Percentiles rank a stretch among this genome's conserved stretches.
Conservation (phyloP, 169 alveolate species). For the Theileria equi region DNA sequence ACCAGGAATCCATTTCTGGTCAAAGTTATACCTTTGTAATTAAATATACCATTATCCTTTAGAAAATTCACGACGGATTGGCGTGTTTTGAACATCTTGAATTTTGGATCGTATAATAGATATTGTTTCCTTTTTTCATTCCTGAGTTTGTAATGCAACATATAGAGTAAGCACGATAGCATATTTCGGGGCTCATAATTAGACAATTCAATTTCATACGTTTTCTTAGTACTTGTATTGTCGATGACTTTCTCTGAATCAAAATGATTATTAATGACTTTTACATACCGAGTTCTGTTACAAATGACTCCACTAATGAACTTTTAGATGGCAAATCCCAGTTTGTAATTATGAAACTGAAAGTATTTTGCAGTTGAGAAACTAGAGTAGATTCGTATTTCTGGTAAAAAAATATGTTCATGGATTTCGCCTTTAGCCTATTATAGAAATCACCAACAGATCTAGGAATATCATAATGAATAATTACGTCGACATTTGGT, state of each 20-base stretch:
- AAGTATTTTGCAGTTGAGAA: constrained; percentile 48
- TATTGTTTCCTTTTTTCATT: constrained; percentile 37
- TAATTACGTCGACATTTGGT: constrained; percentile 36
- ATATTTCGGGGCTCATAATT: not conserved
- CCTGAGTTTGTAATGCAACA: constrained; percentile 26
- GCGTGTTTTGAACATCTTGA: constrained; percentile 41
- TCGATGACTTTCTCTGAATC: not conserved
- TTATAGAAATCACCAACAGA: constrained; percentile 2
- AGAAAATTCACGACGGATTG: constrained; percentile 31
- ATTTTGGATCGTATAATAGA: constrained; percentile 52
- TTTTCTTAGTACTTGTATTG: not conserved
- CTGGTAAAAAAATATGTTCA: constrained; percentile 38
- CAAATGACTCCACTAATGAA: constrained; percentile 14
- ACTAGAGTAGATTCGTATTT: constrained; percentile 15
- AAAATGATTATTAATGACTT: not conserved
- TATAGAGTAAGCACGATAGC: constrained; percentile 38
- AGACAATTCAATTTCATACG: not conserved
- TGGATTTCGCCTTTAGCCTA: constrained; percentile 9
- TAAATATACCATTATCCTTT: constrained; percentile 27
- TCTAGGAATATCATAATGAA: constrained; percentile 59
- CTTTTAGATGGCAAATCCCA: constrained; percentile 46
- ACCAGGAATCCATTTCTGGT: constrained; percentile 43
- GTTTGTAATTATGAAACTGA: constrained; percentile 7
- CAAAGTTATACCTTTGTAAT: constrained; percentile 31
- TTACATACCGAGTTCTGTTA: constrained; percentile 23